phyloP scores from a whole-genome alignment of 2,329 filamentous ascomycete genomes.

The Aspergillus spinulosporus region DNA sequence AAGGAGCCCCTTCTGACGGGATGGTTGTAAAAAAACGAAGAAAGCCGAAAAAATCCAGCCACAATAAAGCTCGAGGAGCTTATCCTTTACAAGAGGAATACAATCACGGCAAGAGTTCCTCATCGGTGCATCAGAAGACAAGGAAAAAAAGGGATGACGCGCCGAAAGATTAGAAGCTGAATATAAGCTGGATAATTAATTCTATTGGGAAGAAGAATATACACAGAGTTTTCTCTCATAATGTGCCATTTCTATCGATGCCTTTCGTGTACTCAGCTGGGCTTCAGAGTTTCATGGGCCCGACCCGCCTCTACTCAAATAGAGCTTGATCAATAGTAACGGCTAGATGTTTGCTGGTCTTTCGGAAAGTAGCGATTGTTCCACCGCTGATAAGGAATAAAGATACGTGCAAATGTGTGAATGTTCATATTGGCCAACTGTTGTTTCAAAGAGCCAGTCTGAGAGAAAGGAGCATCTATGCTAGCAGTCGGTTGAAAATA shows the following conservation, averaged over 20 bases:
- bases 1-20: constrained; percentile 48
- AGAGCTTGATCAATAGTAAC: not conserved
- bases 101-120: not conserved
- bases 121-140: constrained; percentile 1
- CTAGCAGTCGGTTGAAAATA: constrained; percentile 28
- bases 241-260: not conserved
- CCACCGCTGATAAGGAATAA: not conserved
- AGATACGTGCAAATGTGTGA: not conserved
- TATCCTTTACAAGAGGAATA: constrained; percentile 4
- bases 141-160: not conserved
- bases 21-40: constrained; percentile 61
- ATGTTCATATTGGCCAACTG: not conserved
- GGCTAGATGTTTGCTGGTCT: not conserved
- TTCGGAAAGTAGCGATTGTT: not conserved
- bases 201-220: not conserved
- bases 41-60: constrained; percentile 33
- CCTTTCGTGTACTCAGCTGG: not conserved
- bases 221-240: not conserved
- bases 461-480: constrained; percentile 16
- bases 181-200: not conserved
- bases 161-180: not conserved
- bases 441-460: not conserved
- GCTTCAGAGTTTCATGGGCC: not conserved
- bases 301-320: not conserved
- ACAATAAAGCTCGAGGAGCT: constrained; percentile 1